These are phyloP conservation scores for Alternaria ethzedia DNA, from an alignment of 2,329 filamentous ascomycete species.

Conservation along the genomic window DNA sequence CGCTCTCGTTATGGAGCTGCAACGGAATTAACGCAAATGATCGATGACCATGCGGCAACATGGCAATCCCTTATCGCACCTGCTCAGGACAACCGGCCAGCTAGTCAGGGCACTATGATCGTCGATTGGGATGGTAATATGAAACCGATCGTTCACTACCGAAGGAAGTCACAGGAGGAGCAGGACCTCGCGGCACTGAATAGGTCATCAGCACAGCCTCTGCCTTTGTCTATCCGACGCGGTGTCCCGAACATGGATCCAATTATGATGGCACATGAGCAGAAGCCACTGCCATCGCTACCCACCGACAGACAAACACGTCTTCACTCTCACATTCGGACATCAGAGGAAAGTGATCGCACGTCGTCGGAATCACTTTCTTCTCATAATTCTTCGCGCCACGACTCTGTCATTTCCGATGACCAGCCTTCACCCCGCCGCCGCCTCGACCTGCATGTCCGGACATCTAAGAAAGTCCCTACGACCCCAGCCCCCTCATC, in stretches of 20 bases:
- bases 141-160: background rate
- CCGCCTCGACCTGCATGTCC: background rate
- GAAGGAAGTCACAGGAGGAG: background rate
- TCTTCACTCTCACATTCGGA: background rate
- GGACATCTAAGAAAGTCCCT: background rate
- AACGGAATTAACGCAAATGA: conserved; percentile 6
- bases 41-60: conserved; percentile 29
- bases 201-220: background rate
- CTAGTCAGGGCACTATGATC: conserved; percentile 24
- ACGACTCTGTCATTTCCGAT: background rate
- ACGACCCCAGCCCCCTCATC: background rate
- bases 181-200: background rate
- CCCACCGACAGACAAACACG: background rate
- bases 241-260: background rate
- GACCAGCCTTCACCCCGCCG: background rate
- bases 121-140: conserved; percentile 26
- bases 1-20: background rate
- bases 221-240: background rate
- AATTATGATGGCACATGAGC: background rate
- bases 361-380: background rate
- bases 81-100: background rate
- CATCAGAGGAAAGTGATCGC: background rate
- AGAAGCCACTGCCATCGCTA: background rate
- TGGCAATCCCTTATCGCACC: conserved; percentile 2
- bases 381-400: background rate